Base-by-base conservation (phyloP, 331 rosid species). In the Malus hybrid region DNA sequence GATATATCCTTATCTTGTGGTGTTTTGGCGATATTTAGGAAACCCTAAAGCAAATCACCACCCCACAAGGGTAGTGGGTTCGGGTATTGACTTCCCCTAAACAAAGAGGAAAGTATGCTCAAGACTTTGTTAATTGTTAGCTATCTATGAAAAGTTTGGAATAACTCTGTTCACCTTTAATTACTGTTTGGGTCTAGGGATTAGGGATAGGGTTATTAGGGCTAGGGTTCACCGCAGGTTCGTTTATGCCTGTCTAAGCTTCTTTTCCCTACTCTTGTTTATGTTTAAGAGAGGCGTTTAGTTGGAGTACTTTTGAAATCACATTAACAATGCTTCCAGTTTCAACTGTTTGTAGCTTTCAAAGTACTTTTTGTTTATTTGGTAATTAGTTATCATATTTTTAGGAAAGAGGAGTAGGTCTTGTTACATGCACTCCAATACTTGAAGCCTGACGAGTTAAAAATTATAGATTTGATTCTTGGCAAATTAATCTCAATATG, bases 51-150 rank as follows among this genome's bases (percentile, higher is more conserved):
- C 44, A 36, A 36, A 15, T 22, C 63, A 76, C 72, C 83, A 63
- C 62, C 46, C 42, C 61, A 78, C 78, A 71, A 71, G 83, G 75
- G 73, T 33, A 48, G 70, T 61, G 74, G 87, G 87, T 84, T 84
- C 87, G 85, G 85, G 87, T 74, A 84, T 84, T 84, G 87, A 84
- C 87, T 84, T 75, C 16, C 34, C 82, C 82, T 61, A 42, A 55
- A n/a, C 32, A 1, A 70, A 16, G n/a, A 50, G 36, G 34, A 30
- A 61, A 68, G 75, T 42, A 30, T 28, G 74, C 62, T 67, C 28
- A 26, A 6, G 19, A 30, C 75, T 26, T 62, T 62, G 75, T 72
- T 64, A 19, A 68, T 30, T 61, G 72, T 74, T 68, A 16, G 39
- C 50, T 62, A 18, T 63, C 44, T 36, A 9, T 36, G 44, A 36